Evolutionary conservation across 768 basidiomycete species (phyloP), one percentile per base, ranked within the genome.

Genomic region (Lentinula edodes): DNA sequence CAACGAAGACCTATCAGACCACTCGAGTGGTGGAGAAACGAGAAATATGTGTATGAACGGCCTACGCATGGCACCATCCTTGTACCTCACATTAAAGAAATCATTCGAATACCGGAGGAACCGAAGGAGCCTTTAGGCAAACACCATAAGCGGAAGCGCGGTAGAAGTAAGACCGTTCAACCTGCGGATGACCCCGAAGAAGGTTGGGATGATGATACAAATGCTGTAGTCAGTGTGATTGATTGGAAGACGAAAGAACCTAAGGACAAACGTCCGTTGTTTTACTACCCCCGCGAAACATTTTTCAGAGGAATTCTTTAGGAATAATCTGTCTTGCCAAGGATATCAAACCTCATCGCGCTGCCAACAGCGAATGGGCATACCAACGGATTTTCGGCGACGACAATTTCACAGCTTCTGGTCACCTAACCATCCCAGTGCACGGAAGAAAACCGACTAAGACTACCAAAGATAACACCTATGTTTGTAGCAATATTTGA

Each of bases 341-440:
- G 50, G 85, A 88, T 83, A 79, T 94, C 13, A 67, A 81, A 2
- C 89, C 88, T 1, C 77, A 80, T 61, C 69, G 77, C 16, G 85
- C 90, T 0, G 79, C 78, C 8, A 85, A 86, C 63, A 81, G 80
- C 56, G 79, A 80, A 10, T 98, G 95, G 87, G 79, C 78, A 23
- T 99, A 93, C 72, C 90, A 96, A 69, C 95, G 94, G 75, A 83
- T 97, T 20, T 96, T 95, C 68, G 87, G 89, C 32, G 96, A 98
- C 64, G 91, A 86, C 51, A 86, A 91, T 50, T 98, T 92, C 70
- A 86, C 98, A 62, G 96, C 95, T 1, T 89, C 93, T 35, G 97
- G 97, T 0, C 85, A 94, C 64, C 79, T 98, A 50, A 78, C 83
- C 58, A 89, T 98, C 43, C 93, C 93, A 4, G 84, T 90, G 0